Conservation (phyloP, 2,329 filamentous ascomycete species). For the Trichoderma endophyticum region DNA sequence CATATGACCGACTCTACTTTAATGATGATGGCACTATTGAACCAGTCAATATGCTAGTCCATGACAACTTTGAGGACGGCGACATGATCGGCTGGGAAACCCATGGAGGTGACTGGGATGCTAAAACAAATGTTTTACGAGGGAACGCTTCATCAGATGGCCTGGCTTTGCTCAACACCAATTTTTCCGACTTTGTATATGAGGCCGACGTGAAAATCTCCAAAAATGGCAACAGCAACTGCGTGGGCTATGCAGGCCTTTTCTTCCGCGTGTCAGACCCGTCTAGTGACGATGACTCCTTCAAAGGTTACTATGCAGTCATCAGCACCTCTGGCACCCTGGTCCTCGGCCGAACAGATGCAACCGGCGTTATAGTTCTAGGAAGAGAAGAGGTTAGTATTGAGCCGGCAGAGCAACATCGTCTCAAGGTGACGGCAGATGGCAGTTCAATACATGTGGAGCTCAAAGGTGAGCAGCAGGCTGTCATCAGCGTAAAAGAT, state of each 20-base stretch:
- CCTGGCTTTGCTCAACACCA: slow-evolving; percentile 20
- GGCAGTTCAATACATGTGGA: slow-evolving; percentile 19
- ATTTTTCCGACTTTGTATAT: slow-evolving; percentile 20
- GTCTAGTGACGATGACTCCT: slow-evolving; percentile 13
- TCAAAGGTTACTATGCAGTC: slow-evolving; percentile 31
- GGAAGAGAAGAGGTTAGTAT: slow-evolving; percentile 14
- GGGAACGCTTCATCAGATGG: slow-evolving; percentile 1
- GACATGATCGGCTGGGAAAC: slow-evolving; percentile 38
- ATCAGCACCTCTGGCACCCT: slow-evolving; percentile 28
- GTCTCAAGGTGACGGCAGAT: slow-evolving; percentile 19
- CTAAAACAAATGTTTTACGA: neutral
- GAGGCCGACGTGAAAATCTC: slow-evolving; percentile 15
- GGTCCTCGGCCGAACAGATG: slow-evolving; percentile 24
- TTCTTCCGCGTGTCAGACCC: slow-evolving; percentile 34
- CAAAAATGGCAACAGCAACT: neutral
- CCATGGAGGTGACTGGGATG: slow-evolving; percentile 21
- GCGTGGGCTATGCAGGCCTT: slow-evolving; percentile 32
- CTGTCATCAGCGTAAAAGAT: slow-evolving; percentile 20
- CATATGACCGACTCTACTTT: slow-evolving; percentile 49
- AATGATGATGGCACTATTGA: slow-evolving; percentile 41
- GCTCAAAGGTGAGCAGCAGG: slow-evolving; percentile 17
- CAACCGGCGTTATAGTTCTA: slow-evolving; percentile 17
- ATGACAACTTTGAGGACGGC: slow-evolving; percentile 42
- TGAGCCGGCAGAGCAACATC: slow-evolving; percentile 10
- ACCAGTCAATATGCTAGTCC: slow-evolving; percentile 43